Evolutionary conservation across 768 basidiomycete species (phyloP).

Genomic region (Suillus hirtellus): DNA sequence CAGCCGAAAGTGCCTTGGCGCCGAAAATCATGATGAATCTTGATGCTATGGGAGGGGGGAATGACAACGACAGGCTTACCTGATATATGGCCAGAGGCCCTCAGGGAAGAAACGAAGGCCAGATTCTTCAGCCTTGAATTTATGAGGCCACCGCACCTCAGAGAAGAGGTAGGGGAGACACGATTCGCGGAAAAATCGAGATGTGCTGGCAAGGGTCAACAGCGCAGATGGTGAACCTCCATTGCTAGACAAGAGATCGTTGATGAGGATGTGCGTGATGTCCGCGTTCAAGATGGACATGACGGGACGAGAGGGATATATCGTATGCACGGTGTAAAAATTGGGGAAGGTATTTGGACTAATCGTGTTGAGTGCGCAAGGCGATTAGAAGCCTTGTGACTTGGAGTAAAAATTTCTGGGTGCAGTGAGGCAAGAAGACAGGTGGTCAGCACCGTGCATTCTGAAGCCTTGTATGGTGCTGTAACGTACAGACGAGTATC

Average conservation of each 20-base stretch:
- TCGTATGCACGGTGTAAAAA: constrained; percentile 10
- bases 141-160: constrained; percentile 35
- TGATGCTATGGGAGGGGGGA: not conserved
- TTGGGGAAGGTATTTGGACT: constrained; percentile 7
- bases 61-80: constrained; percentile 17
- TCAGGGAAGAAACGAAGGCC: constrained; percentile 33
- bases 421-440: constrained; percentile 11
- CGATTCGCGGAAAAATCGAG: constrained; percentile 28
- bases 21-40: constrained; percentile 5
- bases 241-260: constrained; percentile 21
- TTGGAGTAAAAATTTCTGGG: constrained; percentile 3
- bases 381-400: constrained; percentile 8
- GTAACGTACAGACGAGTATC: constrained; percentile 15
- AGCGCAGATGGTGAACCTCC: constrained; percentile 16
- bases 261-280: constrained; percentile 36
- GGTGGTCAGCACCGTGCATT: constrained; percentile 10
- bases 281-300: constrained; percentile 36
- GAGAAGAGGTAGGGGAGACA: constrained; percentile 34
- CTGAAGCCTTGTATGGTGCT: constrained; percentile 8
- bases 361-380: constrained; percentile 7
- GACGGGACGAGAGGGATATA: constrained; percentile 6
- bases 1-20: constrained; percentile 30
- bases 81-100: constrained; percentile 31
- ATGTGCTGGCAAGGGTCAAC: constrained; percentile 25
- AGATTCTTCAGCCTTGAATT: constrained; percentile 22